Percentiles rank a stretch among this genome's conserved stretches.
Evolutionary conservation across 2,329 filamentous ascomycete species (phyloP).

Genomic region (Microsporum ferrugineum): DNA sequence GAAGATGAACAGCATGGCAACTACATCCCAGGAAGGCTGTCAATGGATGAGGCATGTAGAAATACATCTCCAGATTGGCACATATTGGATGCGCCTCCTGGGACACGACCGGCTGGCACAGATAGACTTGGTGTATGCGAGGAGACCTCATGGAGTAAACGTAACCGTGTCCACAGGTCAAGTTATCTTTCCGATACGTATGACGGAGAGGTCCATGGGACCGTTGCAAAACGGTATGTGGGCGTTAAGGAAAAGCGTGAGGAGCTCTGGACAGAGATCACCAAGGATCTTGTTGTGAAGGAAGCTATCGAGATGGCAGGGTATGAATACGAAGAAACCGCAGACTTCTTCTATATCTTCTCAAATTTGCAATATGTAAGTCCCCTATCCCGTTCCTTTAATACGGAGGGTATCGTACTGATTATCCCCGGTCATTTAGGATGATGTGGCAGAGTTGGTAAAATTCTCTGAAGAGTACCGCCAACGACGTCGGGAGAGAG

Average conservation of each 20-base stretch:
- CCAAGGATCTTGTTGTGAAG: conserved; percentile 75
- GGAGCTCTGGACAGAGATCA: conserved; percentile 92
- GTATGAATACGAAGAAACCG: conserved; percentile 84
- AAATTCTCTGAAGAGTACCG: conserved; percentile 75
- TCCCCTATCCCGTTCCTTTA: conserved; percentile 18
- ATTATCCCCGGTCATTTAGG: conserved; percentile 40
- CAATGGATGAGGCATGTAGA: conserved; percentile 61
- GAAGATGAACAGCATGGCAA: conserved; percentile 55
- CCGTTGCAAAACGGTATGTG: conserved; percentile 36
- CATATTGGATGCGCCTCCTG: conserved; percentile 73
- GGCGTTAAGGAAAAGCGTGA: conserved; percentile 32
- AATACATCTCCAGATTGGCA: conserved; percentile 67
- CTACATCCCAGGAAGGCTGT: conserved; percentile 56
- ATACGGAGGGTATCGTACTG: neutral
- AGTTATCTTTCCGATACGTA: conserved; percentile 62
- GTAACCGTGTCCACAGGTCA: conserved; percentile 63
- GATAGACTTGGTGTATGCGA: conserved; percentile 64
- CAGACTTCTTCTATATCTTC: conserved; percentile 83
- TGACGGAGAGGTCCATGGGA: conserved; percentile 24
- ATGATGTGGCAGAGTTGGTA: conserved; percentile 75
- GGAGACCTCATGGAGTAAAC: conserved; percentile 67
- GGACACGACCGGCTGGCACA: conserved; percentile 71
- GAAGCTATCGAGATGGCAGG: conserved; percentile 77
- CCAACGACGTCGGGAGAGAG: conserved; percentile 47
- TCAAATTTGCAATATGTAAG: conserved; percentile 80